phyloP scores from a whole-genome alignment of 176 grass and related monocot genomes.

The Raddia guianensis region DNA sequence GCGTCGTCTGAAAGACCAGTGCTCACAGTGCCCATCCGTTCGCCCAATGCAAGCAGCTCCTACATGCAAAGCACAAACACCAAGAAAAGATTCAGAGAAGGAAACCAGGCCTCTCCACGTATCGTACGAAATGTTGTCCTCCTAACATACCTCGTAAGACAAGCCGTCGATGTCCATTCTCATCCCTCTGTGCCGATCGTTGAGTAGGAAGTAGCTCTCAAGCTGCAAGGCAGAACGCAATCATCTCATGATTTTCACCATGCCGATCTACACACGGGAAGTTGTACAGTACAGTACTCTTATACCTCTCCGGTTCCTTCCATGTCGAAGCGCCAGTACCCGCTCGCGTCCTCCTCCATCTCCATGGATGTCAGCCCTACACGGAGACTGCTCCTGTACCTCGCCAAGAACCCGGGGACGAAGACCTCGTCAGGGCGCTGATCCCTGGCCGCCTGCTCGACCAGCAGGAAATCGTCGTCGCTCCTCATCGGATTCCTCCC shows the following conservation, averaged over 20 bases:
- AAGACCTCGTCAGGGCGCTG: conserved; percentile 38
- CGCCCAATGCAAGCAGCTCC: conserved; percentile 79
- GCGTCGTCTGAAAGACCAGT: conserved; percentile 75
- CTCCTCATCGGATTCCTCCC: conserved; percentile 35
- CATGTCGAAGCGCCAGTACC: conserved; percentile 59
- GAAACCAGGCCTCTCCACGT: no score
- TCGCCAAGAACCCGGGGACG: conserved; percentile 45
- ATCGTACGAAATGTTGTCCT: no score
- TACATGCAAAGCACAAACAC: conserved; percentile 37
- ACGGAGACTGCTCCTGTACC: conserved; percentile 45
- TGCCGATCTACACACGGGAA: not conserved
- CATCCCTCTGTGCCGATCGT: conserved; percentile 78
- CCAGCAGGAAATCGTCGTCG: conserved; percentile 24
- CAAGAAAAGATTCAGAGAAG: not conserved
- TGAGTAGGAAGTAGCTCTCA: conserved; percentile 52
- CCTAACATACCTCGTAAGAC: conserved; percentile 75
- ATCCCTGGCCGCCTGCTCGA: conserved; percentile 42
- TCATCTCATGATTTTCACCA: conserved; percentile 14
- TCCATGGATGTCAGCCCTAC: conserved; percentile 38
- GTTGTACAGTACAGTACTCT: no score
- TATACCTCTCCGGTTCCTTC: conserved; percentile 62
- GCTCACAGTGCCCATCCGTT: conserved; percentile 80
- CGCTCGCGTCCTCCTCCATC: conserved; percentile 48
- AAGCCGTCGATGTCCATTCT: conserved; percentile 92
- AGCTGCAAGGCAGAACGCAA: conserved; percentile 44